These are phyloP conservation scores for Ustilago cynodontis DNA, from an alignment of 1,284 basidiomycete genomes.

Conservation along the genomic window DNA sequence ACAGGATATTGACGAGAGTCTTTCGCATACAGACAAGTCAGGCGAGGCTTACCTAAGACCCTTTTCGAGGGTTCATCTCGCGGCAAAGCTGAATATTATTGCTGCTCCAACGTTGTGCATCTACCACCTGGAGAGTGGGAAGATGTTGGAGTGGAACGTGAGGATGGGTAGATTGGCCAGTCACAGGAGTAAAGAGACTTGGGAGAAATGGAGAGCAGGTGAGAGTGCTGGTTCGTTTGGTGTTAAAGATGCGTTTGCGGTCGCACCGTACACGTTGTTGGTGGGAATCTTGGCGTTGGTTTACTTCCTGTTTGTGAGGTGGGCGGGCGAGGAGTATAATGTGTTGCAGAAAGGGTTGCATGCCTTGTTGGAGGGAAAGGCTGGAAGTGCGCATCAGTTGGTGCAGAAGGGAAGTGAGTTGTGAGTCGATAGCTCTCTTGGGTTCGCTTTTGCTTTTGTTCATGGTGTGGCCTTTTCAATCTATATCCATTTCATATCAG, in stretches of 20 bases:
- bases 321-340: constrained; percentile 49
- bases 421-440: constrained; percentile 3
- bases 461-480: not conserved
- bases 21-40: constrained; percentile 58
- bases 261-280: constrained; percentile 49
- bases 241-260: constrained; percentile 45
- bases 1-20: constrained; percentile 68
- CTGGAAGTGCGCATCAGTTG: constrained; percentile 5
- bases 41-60: constrained; percentile 70
- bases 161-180: constrained; percentile 47
- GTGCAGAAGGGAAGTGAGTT: constrained; percentile 14
- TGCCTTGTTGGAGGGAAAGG: constrained; percentile 11
- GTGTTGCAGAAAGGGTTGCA: constrained; percentile 29
- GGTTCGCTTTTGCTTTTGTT: not conserved
- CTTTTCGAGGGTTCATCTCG: constrained; percentile 70
- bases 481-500: constrained; percentile 3
- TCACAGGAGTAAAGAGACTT: constrained; percentile 48
- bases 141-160: constrained; percentile 68
- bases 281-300: constrained; percentile 29
- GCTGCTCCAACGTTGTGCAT: constrained; percentile 69
- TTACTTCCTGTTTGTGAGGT: constrained; percentile 45
- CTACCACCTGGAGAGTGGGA: constrained; percentile 64
- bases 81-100: constrained; percentile 69
- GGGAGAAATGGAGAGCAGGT: constrained; percentile 65
- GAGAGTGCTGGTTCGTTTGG: constrained; percentile 57